Evolutionary conservation across 2,329 filamentous ascomycete genomes (phyloP).

Genomic region (Aspergillus sp.): DNA sequence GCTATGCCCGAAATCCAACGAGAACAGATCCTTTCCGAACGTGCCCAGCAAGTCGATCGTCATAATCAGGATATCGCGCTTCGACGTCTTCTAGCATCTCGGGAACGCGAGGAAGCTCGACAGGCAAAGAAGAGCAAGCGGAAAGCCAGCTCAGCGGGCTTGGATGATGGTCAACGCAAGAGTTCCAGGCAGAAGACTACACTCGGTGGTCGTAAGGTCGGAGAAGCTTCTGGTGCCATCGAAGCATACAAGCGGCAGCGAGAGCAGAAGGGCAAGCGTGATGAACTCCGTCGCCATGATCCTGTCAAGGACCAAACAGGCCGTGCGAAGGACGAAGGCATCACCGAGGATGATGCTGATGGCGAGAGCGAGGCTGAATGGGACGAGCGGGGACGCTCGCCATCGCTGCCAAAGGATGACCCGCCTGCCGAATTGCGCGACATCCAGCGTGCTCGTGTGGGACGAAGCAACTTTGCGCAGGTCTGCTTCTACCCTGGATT

Average conservation of each 20-base stretch:
- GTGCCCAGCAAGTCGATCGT: constrained; percentile 71
- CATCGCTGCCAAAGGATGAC: constrained; percentile 51
- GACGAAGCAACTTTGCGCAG: constrained; percentile 76
- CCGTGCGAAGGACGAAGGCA: constrained; percentile 53
- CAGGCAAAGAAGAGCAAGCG: constrained; percentile 53
- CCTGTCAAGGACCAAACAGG: constrained; percentile 44
- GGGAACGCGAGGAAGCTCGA: constrained; percentile 54
- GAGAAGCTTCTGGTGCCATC: constrained; percentile 63
- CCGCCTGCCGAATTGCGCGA: constrained; percentile 68
- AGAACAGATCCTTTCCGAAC: constrained; percentile 81
- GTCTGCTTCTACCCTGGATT: constrained; percentile 93
- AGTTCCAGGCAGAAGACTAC: constrained; percentile 63
- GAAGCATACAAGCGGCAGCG: constrained; percentile 59
- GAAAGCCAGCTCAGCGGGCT: constrained; percentile 68
- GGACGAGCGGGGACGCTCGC: constrained; percentile 51
- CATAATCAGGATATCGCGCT: constrained; percentile 75
- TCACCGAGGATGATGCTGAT: constrained; percentile 56
- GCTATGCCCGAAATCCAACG: constrained; percentile 82
- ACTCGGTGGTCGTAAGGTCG: constrained; percentile 56
- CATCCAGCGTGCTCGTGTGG: constrained; percentile 73
- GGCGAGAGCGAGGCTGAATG: constrained; percentile 75
- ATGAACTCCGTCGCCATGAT: constrained; percentile 40
- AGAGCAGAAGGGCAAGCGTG: constrained; percentile 48
- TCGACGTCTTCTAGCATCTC: constrained; percentile 63
- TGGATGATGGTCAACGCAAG: constrained; percentile 70